Base-by-base conservation (phyloP, 2,329 filamentous ascomycete species). In the Alternaria metachromatica region DNA sequence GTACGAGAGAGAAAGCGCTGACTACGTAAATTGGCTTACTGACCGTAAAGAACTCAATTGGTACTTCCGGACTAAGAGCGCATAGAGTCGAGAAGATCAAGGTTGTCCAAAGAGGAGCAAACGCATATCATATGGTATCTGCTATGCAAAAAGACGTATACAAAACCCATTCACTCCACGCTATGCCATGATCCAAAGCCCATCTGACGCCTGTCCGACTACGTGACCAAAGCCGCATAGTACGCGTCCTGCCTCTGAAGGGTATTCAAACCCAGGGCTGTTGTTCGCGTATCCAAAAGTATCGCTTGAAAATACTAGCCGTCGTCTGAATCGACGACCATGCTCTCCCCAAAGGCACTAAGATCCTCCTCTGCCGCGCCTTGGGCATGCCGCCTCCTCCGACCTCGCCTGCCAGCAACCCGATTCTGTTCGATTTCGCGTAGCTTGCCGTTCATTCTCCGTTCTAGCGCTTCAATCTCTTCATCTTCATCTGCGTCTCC, bases 311-410 rank as follows among this genome's bases (percentile, higher is more conserved):
- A 23, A 37, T 15, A 28, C 37, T 55, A 64, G 21, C 58, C 63
- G 63, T 81, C 84, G 68, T 87, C 86, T 58, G 86, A 85, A 72
- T 88, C 87, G 62, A 85, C 87, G 80, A 89, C 84, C 78, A 87
- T 83, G 66, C 82, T 84, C 61, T 84, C 83, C 7, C 77, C 82
- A 60, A 76, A 73, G 33, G 79, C 76, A 65, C 80, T 76, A 67
- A 81, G 67, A 55, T 78, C 78, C 64, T 82, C 66, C 57, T 80
- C 62, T 73, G 82, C 72, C 79, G 84, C 26, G 79, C 84, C 76
- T 82, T 78, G 87, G 2, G 70, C 70, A 33, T 70, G 64, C 83
- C 63, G 82, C 81, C 68, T 82, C 72, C 48, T 82, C 80, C 73
- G 85, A 65, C 87, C 87, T 56, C 81, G 80, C 59, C 84, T 82